These are phyloP conservation scores for Croton setiger DNA, from an alignment of 441 rosid species.

Conservation along the genomic window DNA sequence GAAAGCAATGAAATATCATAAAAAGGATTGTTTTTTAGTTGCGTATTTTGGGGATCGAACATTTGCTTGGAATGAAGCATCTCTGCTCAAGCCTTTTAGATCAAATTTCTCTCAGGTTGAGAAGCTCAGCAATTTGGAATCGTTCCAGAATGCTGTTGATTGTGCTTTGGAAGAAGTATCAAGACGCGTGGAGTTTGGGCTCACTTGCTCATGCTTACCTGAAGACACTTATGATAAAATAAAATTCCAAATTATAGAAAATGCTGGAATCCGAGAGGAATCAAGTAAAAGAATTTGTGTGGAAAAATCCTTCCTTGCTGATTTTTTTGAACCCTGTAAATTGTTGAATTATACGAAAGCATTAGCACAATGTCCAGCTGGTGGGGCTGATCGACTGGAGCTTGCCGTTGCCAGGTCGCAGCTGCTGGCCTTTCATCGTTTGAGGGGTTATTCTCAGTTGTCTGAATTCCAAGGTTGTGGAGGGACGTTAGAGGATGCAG, in stretches of 20 bases:
- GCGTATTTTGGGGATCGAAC: slow-evolving; percentile 71
- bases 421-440: slow-evolving; percentile 46
- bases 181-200: slow-evolving; percentile 50
- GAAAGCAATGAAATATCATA: slow-evolving; percentile 50
- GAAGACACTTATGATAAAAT: slow-evolving; percentile 36
- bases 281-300: slow-evolving; percentile 35
- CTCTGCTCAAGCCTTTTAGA: slow-evolving; percentile 62
- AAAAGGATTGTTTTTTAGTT: slow-evolving; percentile 59
- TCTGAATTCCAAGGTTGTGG: slow-evolving; percentile 47
- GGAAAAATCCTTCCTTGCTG: slow-evolving; percentile 28
- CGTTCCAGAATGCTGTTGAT: slow-evolving; percentile 52
- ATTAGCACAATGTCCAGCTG: slow-evolving; percentile 47
- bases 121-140: slow-evolving; percentile 48
- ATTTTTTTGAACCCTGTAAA: slow-evolving; percentile 44
- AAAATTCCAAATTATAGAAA: slow-evolving; percentile 50
- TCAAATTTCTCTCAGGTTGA: slow-evolving; percentile 59
- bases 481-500: slow-evolving; percentile 33
- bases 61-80: slow-evolving; percentile 76
- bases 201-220: slow-evolving; percentile 55
- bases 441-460: slow-evolving; percentile 45
- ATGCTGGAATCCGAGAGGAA: slow-evolving; percentile 48
- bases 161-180: slow-evolving; percentile 64
- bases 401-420: slow-evolving; percentile 56
- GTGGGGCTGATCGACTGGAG: slow-evolving; percentile 47
- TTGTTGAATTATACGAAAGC: slow-evolving; percentile 46